Evolutionary conservation across 441 rosid genomes (phyloP).

Genomic region (Theobroma grandiflorum): DNA sequence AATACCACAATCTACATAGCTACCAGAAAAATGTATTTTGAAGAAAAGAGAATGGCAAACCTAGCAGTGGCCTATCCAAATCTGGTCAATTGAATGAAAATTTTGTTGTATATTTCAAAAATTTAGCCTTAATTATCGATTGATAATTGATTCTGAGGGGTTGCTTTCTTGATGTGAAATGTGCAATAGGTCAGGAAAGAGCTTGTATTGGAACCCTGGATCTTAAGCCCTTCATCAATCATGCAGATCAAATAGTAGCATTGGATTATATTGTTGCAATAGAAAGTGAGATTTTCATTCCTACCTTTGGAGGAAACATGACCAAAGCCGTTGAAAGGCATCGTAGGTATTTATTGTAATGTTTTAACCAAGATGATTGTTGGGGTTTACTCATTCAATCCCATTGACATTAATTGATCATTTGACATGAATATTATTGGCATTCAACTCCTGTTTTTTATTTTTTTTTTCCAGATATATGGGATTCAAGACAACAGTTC

Average conservation of each 20-base stretch:
- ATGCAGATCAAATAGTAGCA: conserved; percentile 52
- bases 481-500: conserved; percentile 42
- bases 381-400: too few relatives aligned
- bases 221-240: conserved; percentile 41
- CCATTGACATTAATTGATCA: neutral
- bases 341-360: conserved; percentile 35
- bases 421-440: neutral
- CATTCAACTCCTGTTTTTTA: too few relatives aligned
- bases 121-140: neutral
- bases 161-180: too few relatives aligned
- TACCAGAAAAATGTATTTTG: conserved; percentile 39
- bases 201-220: conserved; percentile 31
- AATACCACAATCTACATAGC: conserved; percentile 41
- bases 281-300: conserved; percentile 45
- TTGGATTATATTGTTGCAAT: conserved; percentile 46
- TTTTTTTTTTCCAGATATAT: conserved; percentile 31
- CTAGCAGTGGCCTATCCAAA: conserved; percentile 37
- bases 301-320: conserved; percentile 50
- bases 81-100: conserved; percentile 32
- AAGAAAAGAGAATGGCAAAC: conserved; percentile 39
- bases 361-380: too few relatives aligned
- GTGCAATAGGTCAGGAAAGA: conserved; percentile 41
- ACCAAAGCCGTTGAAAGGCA: conserved; percentile 53
- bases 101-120: neutral
- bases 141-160: too few relatives aligned